phyloP scores from a whole-genome alignment of 345 rosid species.

The Dovyalis caffra region DNA sequence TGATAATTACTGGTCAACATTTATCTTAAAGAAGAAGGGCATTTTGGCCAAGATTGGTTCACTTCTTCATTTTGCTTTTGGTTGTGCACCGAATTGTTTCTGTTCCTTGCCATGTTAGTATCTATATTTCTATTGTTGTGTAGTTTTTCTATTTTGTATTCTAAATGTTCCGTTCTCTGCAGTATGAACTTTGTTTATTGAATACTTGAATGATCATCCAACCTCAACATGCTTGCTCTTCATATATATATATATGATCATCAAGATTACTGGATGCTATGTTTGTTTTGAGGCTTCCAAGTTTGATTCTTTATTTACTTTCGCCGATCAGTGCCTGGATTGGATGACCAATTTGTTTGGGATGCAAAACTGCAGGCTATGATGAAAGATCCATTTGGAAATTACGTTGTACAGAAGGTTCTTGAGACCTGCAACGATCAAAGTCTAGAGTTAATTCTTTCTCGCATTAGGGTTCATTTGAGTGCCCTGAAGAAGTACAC shows the following conservation, averaged over 20 bases:
- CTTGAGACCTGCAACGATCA: slow-evolving; percentile 89
- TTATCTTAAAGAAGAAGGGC: no score
- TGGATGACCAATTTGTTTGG: not conserved
- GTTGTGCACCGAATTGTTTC: no score
- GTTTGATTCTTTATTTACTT: not conserved
- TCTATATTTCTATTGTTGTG: not conserved
- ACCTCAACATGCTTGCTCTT: not conserved
- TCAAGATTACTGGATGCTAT: not conserved
- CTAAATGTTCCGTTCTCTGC: not conserved
- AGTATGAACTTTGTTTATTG: not conserved
- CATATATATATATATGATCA: not conserved
- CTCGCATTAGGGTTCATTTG: slow-evolving; percentile 87
- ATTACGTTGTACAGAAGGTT: slow-evolving; percentile 95
- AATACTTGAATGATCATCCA: not conserved
- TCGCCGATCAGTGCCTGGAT: not conserved
- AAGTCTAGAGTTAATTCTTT: slow-evolving; percentile 73
- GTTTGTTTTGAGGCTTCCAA: not conserved
- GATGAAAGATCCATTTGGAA: slow-evolving; percentile 99
- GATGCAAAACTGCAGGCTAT: slow-evolving; percentile 63
- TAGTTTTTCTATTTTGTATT: not conserved
- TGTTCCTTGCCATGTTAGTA: not conserved
- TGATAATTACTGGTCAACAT: no score
- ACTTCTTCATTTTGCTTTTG: no score
- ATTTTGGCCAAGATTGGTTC: no score
- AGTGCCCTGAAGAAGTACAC: slow-evolving; percentile 88